These are phyloP conservation scores for Epichloe gansuensis DNA, from an alignment of 2,329 filamentous ascomycete genomes.

Conservation along the genomic window DNA sequence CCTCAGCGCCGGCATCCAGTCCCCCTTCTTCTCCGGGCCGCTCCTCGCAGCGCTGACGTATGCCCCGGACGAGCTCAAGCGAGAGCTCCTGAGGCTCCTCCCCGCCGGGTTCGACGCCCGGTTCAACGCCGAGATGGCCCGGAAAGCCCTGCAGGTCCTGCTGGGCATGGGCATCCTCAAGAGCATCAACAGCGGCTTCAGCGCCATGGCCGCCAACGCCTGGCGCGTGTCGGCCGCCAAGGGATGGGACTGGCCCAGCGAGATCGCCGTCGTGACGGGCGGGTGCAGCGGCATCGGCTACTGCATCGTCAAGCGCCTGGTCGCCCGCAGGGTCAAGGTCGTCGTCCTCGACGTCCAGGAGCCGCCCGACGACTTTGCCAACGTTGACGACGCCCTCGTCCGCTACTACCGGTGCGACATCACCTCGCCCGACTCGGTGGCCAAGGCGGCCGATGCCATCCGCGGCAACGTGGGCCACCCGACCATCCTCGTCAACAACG, in stretches of 20 bases:
- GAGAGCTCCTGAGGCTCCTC: slow-evolving; percentile 1
- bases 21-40: slow-evolving; percentile 9
- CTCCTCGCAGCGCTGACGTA: slow-evolving; percentile 7
- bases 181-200: slow-evolving; percentile 13
- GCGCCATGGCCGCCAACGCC: slow-evolving; percentile 17
- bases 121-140: slow-evolving; percentile 4
- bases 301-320: slow-evolving; percentile 20
- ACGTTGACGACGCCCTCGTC: slow-evolving; percentile 8
- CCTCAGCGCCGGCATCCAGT: slow-evolving; percentile 4
- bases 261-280: slow-evolving; percentile 32
- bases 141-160: slow-evolving; percentile 9
- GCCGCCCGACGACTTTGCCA: slow-evolving; percentile 14
- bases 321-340: slow-evolving; percentile 41
- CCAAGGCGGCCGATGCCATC: slow-evolving; percentile 25
- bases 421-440: slow-evolving; percentile 30
- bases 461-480: slow-evolving; percentile 41
- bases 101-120: slow-evolving; percentile 3
- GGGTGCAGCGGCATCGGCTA: slow-evolving; percentile 30
- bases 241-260: slow-evolving; percentile 24
- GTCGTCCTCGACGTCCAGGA: slow-evolving; percentile 51
- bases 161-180: slow-evolving; percentile 14
- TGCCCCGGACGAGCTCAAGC: slow-evolving; percentile 5
- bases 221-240: slow-evolving; percentile 13
- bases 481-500: slow-evolving; percentile 60
- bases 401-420: slow-evolving; percentile 26